Base-by-base conservation (phyloP, 305 asterid species). In the Rubia tinctorum region DNA sequence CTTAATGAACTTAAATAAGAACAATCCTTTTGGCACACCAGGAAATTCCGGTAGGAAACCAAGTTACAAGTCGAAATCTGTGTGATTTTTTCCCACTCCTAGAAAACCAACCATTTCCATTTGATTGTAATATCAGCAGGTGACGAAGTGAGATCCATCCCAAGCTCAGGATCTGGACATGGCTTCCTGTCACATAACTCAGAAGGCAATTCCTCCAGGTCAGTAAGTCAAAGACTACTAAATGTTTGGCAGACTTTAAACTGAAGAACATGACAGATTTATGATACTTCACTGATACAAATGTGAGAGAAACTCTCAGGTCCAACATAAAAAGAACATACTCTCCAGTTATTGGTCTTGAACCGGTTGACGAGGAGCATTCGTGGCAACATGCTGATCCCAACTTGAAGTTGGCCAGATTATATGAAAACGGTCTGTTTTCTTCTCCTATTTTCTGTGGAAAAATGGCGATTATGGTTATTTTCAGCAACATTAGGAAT, bases 91-190 rank as follows among this genome's bases (percentile, higher is more conserved):
- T 7, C 12, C 59, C 56, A 39, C 64, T 80, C 66, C 69, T 43
- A 60, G 64, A 61, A 17, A 67, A 69, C 73, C 72, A 81, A 66
- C 61, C 25, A 43, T 72, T 62, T 49, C 60, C 68, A 62, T 64
- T 61, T 66, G 69, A n/a, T 77, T 68, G 71, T 76, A 76, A 76
- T 66, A 63, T 66, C 18, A 8, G 37, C 45, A 90, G 97, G 86
- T 75, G 90, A 87, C 80, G 93, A 80, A 68, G 23, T 83, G 74
- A 83, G 88, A 82, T 90, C 92, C 56, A 76, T 91, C 60, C 95
- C 95, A 79, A 89, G 98, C 88, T 92, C 99, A 59, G 95, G 91
- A 30, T 90, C 96, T 12, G 95, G 86, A 59, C 86, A 82, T 66
- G 95, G 86, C 74, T 77, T 86, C 81, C 73, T 72, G 61, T 86